These are phyloP conservation scores for Fusarium xylarioides DNA, from an alignment of 2,329 filamentous ascomycete genomes.

Conservation along the genomic window DNA sequence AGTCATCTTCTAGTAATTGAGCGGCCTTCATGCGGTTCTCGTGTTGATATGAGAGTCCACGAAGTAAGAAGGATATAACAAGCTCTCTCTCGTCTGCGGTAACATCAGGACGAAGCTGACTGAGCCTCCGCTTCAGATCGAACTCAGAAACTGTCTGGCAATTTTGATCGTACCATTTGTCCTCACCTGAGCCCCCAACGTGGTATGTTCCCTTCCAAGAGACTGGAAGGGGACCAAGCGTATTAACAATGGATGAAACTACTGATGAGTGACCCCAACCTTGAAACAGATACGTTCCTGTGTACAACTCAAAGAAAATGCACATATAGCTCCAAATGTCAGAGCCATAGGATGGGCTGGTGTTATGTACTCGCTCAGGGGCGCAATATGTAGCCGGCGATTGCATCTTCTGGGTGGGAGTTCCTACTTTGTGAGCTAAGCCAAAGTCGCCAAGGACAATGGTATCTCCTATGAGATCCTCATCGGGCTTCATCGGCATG, in stretches of 20 bases:
- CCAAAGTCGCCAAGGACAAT: background rate
- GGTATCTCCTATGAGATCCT: background rate
- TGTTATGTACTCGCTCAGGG: background rate
- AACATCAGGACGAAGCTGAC: fast-evolving
- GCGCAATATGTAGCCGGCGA: background rate
- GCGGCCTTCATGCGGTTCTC: no score
- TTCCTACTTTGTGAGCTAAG: fast-evolving
- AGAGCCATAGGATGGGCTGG: fast-evolving
- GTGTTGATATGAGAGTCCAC: no score
- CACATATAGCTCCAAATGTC: background rate
- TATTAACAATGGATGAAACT: fast-evolving
- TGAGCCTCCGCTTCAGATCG: fast-evolving
- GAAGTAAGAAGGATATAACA: no score
- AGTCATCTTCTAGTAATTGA: no score
- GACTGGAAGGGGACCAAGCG: fast-evolving
- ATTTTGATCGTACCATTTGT: background rate
- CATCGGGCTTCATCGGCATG: fast-evolving
- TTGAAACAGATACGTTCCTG: background rate
- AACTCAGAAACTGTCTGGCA: fast-evolving
- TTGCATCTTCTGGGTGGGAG: background rate
- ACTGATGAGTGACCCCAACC: background rate
- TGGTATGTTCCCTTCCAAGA: background rate
- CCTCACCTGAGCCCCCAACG: background rate
- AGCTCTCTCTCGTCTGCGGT: no score
- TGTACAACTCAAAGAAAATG: background rate